Percentiles rank a stretch among this genome's conserved stretches.
Evolutionary conservation across 2,329 filamentous ascomycete species (phyloP).

Genomic region (Talaromyces sp.): DNA sequence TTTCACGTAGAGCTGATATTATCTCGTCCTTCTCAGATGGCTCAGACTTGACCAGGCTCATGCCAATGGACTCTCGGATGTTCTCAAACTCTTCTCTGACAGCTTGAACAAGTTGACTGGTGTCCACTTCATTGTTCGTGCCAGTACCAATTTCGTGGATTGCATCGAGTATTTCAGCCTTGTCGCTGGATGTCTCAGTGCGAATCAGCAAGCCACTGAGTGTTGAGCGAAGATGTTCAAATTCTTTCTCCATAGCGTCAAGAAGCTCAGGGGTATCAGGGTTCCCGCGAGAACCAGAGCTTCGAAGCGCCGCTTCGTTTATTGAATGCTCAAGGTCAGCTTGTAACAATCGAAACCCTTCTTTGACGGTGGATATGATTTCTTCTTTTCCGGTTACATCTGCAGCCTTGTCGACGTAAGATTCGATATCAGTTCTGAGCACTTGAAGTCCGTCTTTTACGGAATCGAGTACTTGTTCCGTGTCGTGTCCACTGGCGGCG

Average conservation of each 20-base stretch:
- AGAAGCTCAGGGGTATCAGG: constrained; percentile 66
- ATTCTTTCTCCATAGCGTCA: constrained; percentile 74
- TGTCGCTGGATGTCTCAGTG: constrained; percentile 53
- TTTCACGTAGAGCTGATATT: constrained; percentile 50
- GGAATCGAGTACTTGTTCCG: constrained; percentile 82
- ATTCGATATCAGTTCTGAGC: constrained; percentile 74
- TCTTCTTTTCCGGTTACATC: constrained; percentile 72
- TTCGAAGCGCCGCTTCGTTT: constrained; percentile 38
- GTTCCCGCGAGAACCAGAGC: constrained; percentile 29
- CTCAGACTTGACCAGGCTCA: constrained; percentile 49
- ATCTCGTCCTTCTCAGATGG: constrained; percentile 62
- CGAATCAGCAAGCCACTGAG: constrained; percentile 68
- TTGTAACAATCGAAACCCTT: constrained; percentile 60
- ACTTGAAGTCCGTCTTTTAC: constrained; percentile 83
- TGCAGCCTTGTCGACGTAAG: constrained; percentile 69
- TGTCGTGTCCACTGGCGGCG: constrained; percentile 72
- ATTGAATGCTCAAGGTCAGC: constrained; percentile 55
- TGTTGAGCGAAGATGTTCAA: constrained; percentile 75
- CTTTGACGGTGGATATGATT: constrained; percentile 66
- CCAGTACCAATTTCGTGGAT: constrained; percentile 50
- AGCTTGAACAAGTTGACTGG: constrained; percentile 36
- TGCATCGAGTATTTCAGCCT: constrained; percentile 60
- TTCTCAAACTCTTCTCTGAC: constrained; percentile 61
- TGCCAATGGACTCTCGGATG: constrained; percentile 56
- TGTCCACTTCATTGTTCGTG: constrained; percentile 30